Conservation (phyloP, 2,329 filamentous ascomycete genomes). For the Colletotrichum brevisporum region DNA sequence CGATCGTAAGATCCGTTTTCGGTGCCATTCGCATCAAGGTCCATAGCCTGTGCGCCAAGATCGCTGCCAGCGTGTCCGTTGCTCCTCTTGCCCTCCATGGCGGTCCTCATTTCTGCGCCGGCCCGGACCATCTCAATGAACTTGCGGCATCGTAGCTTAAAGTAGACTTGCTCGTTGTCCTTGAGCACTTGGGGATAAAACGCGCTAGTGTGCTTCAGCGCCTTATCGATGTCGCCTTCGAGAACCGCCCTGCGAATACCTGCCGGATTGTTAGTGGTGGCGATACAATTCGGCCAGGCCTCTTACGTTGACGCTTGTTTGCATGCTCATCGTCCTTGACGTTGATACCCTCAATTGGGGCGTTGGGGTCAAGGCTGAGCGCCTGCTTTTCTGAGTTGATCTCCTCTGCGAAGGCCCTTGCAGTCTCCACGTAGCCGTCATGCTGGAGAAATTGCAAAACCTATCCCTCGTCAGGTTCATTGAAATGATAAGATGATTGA, state of each 20-base stretch:
- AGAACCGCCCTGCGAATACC: conserved; percentile 89
- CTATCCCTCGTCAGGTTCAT: conserved; percentile 48
- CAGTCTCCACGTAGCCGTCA: conserved; percentile 95
- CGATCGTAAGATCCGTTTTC: conserved; percentile 59
- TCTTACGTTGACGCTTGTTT: conserved; percentile 84
- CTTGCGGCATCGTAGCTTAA: conserved; percentile 88
- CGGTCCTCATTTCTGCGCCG: conserved; percentile 74
- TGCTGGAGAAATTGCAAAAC: conserved; percentile 91
- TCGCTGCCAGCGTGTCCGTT: conserved; percentile 61
- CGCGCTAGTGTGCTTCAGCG: conserved; percentile 83
- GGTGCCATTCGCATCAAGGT: conserved; percentile 66
- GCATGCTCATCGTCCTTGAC: conserved; percentile 89
- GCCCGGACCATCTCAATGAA: conserved; percentile 95
- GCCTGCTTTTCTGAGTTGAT: conserved; percentile 81
- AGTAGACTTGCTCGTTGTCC: conserved; percentile 87
- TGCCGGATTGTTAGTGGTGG: conserved; percentile 53
- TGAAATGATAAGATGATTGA: not conserved
- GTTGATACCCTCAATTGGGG: conserved; percentile 71
- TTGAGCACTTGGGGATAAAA: conserved; percentile 87
- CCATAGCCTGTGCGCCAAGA: conserved; percentile 66
- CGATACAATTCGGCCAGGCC: not conserved
- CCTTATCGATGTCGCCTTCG: conserved; percentile 91
- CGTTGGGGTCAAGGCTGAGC: conserved; percentile 70
- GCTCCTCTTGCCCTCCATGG: conserved; percentile 59
- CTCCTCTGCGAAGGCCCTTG: conserved; percentile 88